Conservation (phyloP, 352 stramenopile genomes). For the Plasmopara viticola region DNA sequence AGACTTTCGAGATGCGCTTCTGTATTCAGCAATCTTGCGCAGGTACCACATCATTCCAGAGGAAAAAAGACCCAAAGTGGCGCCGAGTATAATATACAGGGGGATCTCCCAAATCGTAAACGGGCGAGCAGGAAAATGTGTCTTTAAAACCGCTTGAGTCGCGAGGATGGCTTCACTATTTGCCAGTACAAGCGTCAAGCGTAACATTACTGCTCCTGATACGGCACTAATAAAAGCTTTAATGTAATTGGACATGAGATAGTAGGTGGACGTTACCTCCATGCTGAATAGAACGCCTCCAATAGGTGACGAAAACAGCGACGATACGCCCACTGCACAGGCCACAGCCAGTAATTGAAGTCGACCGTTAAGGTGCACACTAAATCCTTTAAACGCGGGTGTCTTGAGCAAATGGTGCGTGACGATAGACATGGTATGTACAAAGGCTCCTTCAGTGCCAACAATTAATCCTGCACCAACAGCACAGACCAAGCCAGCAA, state of each 20-base stretch:
- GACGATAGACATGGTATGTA: constrained; percentile 94
- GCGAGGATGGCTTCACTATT: constrained; percentile 47
- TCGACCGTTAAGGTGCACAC: constrained; percentile 64
- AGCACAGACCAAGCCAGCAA: constrained; percentile 91
- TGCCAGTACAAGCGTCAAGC: constrained; percentile 57
- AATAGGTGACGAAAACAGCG: constrained; percentile 90
- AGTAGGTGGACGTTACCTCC: constrained; percentile 89
- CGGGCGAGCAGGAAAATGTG: constrained; percentile 38
- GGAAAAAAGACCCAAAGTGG: constrained; percentile 47
- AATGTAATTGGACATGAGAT: constrained; percentile 87
- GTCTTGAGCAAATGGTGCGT: constrained; percentile 87
- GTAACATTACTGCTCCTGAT: constrained; percentile 65
- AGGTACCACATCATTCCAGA: constrained; percentile 56
- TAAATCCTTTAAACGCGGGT: constrained; percentile 66
- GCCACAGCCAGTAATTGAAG: constrained; percentile 88
- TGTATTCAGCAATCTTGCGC: constrained; percentile 44
- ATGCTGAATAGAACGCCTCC: constrained; percentile 93
- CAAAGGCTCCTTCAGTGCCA: constrained; percentile 97
- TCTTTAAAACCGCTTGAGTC: constrained; percentile 43
- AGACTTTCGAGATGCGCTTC: constrained; percentile 27
- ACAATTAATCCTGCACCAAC: constrained; percentile 93
- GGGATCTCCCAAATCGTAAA: constrained; percentile 73
- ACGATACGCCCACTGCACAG: constrained; percentile 89
- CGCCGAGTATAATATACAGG: constrained; percentile 54
- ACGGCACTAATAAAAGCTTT: constrained; percentile 85